Evolutionary conservation across 148 eudicot genomes (phyloP).

Genomic region (Beta vulgaris): DNA sequence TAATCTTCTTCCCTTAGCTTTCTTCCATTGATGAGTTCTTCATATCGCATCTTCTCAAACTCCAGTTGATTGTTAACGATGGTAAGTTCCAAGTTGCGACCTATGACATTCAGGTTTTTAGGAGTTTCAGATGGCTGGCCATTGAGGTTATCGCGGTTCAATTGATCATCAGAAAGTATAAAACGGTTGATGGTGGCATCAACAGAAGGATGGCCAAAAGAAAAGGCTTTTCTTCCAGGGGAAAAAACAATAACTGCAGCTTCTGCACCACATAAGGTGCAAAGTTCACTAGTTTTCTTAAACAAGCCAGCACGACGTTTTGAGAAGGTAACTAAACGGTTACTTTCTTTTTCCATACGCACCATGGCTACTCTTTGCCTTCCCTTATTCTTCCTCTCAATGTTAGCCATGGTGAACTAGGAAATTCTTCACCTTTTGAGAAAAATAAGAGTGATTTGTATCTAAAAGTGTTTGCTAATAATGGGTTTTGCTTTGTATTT

Average conservation of each 20-base stretch:
- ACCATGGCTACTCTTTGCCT: conserved; percentile 22
- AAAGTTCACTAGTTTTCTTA: conserved; percentile 29
- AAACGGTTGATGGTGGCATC: conserved; percentile 21
- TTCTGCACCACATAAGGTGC: conserved; percentile 26
- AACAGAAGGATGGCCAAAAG: conserved; percentile 29
- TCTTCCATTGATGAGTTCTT: conserved; percentile 19
- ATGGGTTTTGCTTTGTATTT: neutral
- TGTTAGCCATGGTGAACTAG: conserved; percentile 1
- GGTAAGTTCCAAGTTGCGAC: conserved; percentile 17
- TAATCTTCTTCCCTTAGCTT: conserved; percentile 9
- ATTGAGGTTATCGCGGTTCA: neutral
- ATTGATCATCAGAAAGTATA: neutral
- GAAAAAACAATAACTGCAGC: conserved; percentile 15
- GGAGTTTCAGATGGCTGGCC: neutral
- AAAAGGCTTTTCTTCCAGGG: conserved; percentile 18
- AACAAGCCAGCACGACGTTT: conserved; percentile 28
- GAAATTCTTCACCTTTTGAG: neutral
- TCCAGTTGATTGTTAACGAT: conserved; percentile 17
- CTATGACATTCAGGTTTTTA: neutral
- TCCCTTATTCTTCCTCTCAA: conserved; percentile 13
- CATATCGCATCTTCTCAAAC: conserved; percentile 22
- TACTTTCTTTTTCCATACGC: conserved; percentile 20
- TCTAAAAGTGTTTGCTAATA: neutral
- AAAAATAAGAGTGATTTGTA: neutral
- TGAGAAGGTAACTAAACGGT: conserved; percentile 26